Evolutionary conservation across 179 eudicot genomes (phyloP), one percentile per base, ranked within the genome.

Genomic region (Drosera spatulata): DNA sequence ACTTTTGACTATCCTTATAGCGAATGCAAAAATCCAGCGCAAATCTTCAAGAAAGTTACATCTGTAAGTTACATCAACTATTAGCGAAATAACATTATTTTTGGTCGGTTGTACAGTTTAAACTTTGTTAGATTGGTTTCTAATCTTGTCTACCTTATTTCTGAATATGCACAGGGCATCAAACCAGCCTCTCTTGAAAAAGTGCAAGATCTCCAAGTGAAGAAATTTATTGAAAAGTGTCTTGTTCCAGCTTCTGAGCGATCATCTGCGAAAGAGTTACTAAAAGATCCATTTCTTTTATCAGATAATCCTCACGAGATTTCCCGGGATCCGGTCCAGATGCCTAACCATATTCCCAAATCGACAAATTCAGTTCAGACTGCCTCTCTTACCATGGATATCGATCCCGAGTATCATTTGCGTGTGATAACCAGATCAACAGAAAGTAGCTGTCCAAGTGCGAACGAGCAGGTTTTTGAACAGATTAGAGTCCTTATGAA

Each of bases 11-110:
- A 87, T 77, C 97, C 97, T 33, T 91, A 87, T 71, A 47, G 53
- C 55, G 97, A 91, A 76, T 91, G 97, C 66, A 61, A 76, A 60
- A 91, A 91, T 74, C 94, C 97, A 62, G 97, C 97, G 68, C 97
- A 91, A 70, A 91, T 91, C 66, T 91, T 76, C 68, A 91, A 80
- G 79, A 87, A 91, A 85, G 97, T 87, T 72, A 76, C 88, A 61
- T 73, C 85, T 44, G 97, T 87, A 80, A 87, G 96, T 58, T 65
- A 47, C 8, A 8, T 3, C 53, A 14, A 56, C 8, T 2, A 48
- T 11, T 5, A 33, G 50, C 53, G 33, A 38, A 64, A 59, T 66
- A n/a, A 53, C 43, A 47, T 15, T 45, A 10, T 54, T 63, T 9
- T 14, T 62, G 38, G 5, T 38, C 53, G 70, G n/a, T 42, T 38